Base-by-base conservation (phyloP, 768 basidiomycete genomes). In the Russula ochroleuca region DNA sequence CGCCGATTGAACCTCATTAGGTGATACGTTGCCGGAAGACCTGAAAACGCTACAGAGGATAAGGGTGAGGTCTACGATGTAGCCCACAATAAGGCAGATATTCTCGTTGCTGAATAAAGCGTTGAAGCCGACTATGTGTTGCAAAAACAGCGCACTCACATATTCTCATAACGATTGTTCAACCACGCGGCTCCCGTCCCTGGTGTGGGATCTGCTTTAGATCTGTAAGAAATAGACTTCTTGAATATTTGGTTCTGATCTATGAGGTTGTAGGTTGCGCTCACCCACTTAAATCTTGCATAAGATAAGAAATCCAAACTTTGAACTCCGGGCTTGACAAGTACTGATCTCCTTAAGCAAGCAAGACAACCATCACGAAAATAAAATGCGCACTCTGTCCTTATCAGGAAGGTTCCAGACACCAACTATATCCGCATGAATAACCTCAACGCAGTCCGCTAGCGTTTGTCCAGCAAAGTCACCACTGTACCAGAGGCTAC, bases 31-130 rank as follows among this genome's bases (percentile, higher is more conserved):
- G 15, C 8, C 7, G 6, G 28, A 3, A 40, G 25, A 14, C 21
- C 11, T 31, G 28, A 41, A 64, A 19, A 64, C 7, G 21, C 17
- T 11, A 6, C n/a, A 14, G 11, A 59, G n/a, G 23, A 64, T 53
- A 13, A 54, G 37, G 4, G 57, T 64, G 37, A 64, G 52, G 47
- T 52, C 25, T 21, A 63, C 50, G 21, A 63, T 58, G 49, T 63
- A 63, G 35, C 56, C 50, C 57, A 58, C 45, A 14, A 52, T 43
- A 23, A 23, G 45, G n/a, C 50, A 37, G 14, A 58, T 15, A 43
- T 63, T 37, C 55, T 63, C 57, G 1, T 17, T 5, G 5, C 62
- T 63, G 56, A 31, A 47, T 2, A 23, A 15, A 58, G 15, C 19
- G 23, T 15, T 53, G 15, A 57, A n/a, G 3, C 19, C 3, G n/a